These are phyloP conservation scores for Phytophthora parvispora DNA, from an alignment of 352 stramenopile genomes.

Conservation along the genomic window DNA sequence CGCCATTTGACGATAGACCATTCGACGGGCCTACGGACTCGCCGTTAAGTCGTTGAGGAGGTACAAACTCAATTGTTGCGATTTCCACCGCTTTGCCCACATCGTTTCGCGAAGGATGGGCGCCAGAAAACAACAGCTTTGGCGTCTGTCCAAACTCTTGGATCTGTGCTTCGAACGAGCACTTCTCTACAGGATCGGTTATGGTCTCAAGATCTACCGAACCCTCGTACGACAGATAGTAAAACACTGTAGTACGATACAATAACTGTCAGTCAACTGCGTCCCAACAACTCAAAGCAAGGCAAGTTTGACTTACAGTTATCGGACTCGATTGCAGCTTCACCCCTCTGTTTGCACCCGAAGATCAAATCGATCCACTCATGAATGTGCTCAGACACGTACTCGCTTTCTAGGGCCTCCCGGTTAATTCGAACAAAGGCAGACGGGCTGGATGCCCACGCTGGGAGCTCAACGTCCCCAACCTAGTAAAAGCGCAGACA, in stretches of 20 bases:
- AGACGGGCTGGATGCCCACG: slow-evolving; percentile 92
- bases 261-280: slow-evolving; percentile 4
- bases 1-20: slow-evolving; percentile 17
- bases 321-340: slow-evolving; percentile 78
- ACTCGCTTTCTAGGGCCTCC: slow-evolving; percentile 81
- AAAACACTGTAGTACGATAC: slow-evolving; percentile 79
- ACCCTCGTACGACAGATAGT: slow-evolving; percentile 92
- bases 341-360: slow-evolving; percentile 78
- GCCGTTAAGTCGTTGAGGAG: slow-evolving; percentile 41
- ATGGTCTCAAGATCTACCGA: slow-evolving; percentile 89
- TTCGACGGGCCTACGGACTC: slow-evolving; percentile 27
- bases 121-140: slow-evolving; percentile 74
- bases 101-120: slow-evolving; percentile 78
- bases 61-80: slow-evolving; percentile 51
- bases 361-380: slow-evolving; percentile 92
- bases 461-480: slow-evolving; percentile 95
- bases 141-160: slow-evolving; percentile 95
- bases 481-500: no score
- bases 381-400: slow-evolving; percentile 78
- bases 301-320: slow-evolving; percentile 72
- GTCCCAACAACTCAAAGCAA: neutral
- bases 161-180: slow-evolving; percentile 95
- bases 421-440: slow-evolving; percentile 82
- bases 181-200: slow-evolving; percentile 93
- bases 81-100: slow-evolving; percentile 65